These are phyloP conservation scores for Polytrichum formosum DNA, from an alignment of 225 moss, liverwort and hornwort genomes.

Conservation along the genomic window DNA sequence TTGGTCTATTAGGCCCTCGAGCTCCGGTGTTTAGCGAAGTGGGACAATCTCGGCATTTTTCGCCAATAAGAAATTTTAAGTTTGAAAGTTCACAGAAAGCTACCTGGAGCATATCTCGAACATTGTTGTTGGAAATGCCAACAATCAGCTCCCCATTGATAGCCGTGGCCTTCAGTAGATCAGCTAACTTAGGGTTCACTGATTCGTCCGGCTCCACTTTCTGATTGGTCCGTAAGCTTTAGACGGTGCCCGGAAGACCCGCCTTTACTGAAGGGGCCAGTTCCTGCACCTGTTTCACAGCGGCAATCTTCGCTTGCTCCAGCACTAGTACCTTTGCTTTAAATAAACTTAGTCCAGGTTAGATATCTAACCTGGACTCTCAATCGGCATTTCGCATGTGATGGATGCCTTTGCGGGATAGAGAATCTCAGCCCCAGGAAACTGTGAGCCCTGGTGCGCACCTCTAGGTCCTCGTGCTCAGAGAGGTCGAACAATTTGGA, in stretches of 20 bases:
- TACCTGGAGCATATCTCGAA: slow-evolving; percentile 71
- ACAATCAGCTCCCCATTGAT: slow-evolving; percentile 81
- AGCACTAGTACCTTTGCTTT: slow-evolving; percentile 43
- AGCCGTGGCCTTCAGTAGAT: slow-evolving; percentile 62
- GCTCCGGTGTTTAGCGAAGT: too few species aligned
- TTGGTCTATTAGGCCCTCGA: too few species aligned
- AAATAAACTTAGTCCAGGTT: slow-evolving; percentile 20
- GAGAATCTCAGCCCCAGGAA: too few species aligned
- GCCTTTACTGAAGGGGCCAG: slow-evolving; percentile 42
- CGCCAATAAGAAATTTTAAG: too few species aligned
- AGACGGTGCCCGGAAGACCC: slow-evolving; percentile 67
- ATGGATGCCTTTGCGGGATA: too few species aligned
- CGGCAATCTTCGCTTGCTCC: slow-evolving; percentile 40
- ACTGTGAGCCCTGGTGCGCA: too few species aligned
- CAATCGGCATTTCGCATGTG: too few species aligned
- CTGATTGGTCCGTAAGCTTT: slow-evolving; percentile 59
- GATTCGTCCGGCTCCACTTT: slow-evolving; percentile 14
- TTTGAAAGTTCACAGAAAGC: not conserved
- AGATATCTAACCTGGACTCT: too few species aligned
- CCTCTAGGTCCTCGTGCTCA: too few species aligned
- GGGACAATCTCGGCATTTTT: too few species aligned
- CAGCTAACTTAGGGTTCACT: slow-evolving; percentile 63
- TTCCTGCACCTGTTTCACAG: slow-evolving; percentile 37
- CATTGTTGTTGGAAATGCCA: slow-evolving; percentile 79
- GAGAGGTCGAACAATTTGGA: too few species aligned